These are phyloP conservation scores for Papiliotrema terrestris DNA, from an alignment of 1,284 basidiomycete genomes.

Conservation along the genomic window DNA sequence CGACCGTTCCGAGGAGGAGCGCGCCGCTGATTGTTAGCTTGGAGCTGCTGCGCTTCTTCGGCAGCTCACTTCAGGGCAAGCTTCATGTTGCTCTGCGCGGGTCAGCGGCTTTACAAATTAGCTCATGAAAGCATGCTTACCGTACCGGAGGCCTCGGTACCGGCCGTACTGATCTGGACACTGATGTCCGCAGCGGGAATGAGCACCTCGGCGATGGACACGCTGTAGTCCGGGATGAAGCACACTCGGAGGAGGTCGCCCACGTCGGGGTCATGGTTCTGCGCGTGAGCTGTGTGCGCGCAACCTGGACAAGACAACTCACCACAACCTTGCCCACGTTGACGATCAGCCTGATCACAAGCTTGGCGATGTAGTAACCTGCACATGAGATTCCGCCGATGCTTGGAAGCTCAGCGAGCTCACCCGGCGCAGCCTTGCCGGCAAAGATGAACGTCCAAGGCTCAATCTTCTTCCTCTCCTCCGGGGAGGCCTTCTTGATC, in stretches of 20 bases:
- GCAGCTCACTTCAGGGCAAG: slow-evolving; percentile 54
- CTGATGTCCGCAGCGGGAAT: slow-evolving; percentile 88
- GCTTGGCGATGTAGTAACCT: slow-evolving; percentile 52
- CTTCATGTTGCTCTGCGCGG: slow-evolving; percentile 73
- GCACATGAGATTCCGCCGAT: neutral
- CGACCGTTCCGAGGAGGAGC: slow-evolving; percentile 61
- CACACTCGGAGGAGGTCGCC: slow-evolving; percentile 75
- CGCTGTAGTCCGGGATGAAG: slow-evolving; percentile 71
- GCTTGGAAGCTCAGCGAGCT: slow-evolving; percentile 4
- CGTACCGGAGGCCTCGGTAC: slow-evolving; percentile 64
- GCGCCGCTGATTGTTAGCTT: slow-evolving; percentile 55
- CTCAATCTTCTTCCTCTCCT: slow-evolving; percentile 72
- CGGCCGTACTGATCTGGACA: slow-evolving; percentile 90
- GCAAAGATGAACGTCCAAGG: slow-evolving; percentile 69
- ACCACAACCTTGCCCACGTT: slow-evolving; percentile 75
- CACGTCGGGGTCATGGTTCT: slow-evolving; percentile 78
- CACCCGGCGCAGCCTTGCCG: slow-evolving; percentile 56
- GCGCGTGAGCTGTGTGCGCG: neutral
- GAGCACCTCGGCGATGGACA: slow-evolving; percentile 82
- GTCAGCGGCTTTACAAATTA: neutral
- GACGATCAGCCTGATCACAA: slow-evolving; percentile 85
- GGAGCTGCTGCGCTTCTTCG: neutral
- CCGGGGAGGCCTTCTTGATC: slow-evolving; percentile 72
- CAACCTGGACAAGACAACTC: slow-evolving; percentile 3
- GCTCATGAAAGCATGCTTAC: slow-evolving; percentile 9